Base-by-base conservation (phyloP, 139 green algal species). In the Chlamydomonas sphaeroides region DNA sequence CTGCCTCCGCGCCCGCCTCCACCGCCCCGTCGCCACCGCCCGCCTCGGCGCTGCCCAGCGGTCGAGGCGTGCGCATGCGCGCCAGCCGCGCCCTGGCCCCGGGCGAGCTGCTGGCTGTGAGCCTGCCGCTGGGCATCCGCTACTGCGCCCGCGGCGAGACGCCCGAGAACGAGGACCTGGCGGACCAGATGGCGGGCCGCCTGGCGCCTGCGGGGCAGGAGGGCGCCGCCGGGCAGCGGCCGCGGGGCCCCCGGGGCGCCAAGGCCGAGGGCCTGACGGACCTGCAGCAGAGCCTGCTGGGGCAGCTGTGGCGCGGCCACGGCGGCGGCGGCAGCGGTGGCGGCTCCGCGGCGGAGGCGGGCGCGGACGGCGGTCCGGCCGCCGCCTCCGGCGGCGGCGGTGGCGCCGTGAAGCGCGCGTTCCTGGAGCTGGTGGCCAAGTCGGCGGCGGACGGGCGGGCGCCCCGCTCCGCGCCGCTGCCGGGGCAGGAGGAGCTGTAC, bases 111-210 rank as follows among this genome's bases (percentile, higher is more conserved):
- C 65, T 87, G 65, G 82, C 82, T 4, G 82, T 87, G 48, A 69
- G 61, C n/a, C 23, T 80, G 61, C 82, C 82, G 20, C 53, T 87
- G 45, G 82, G 53, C 4, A 73, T 83, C 3, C 26, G 32, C 30
- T 87, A 83, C 73, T 79, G 82, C 65, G 33, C 57, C 25, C 63
- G 65, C 30, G 82, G 82, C 17, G 70, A 45, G 20, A 87, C 72
- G 1, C 82, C 82, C 0, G 82, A 91, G 65, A 91, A 87, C 32
- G 87, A 91, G 56, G 87, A 91, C 26, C 77, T 91, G 10, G 87
- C 84, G 41, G 87, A 88, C 3, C 28, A 59, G 5, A 82, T 91
- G 83, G 25, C 84, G 59, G 72, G 71, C 56, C 7, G 56, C 0
- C 15, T 26, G n/a, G 5, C n/a, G 59, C 18, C 23, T 28, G 25